A percentile compares a stretch with the other conserved stretches of the same genome.
These are phyloP conservation scores for Colletotrichum chlorophyti DNA, from an alignment of 2,329 filamentous ascomycete species.

Conservation along the genomic window DNA sequence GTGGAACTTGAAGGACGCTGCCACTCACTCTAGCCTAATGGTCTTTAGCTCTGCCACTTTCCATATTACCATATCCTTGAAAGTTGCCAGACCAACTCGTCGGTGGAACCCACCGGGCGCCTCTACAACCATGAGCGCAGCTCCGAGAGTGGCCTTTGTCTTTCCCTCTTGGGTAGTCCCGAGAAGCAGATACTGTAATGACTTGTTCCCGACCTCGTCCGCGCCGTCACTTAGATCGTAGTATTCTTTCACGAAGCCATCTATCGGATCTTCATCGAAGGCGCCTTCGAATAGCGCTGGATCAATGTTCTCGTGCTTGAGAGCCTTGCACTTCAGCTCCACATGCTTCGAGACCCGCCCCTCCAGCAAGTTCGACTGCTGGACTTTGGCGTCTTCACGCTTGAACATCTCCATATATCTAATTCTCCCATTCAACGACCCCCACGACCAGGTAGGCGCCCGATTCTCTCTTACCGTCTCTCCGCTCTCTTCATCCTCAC, in stretches of 20 bases:
- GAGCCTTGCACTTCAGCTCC: not conserved
- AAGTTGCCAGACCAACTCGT: not conserved
- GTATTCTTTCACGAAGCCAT: not conserved
- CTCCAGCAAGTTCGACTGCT: not conserved
- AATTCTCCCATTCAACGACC: conserved; percentile 5
- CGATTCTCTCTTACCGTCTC: not conserved
- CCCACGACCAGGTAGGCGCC: conserved; percentile 26
- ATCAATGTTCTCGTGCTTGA: not conserved
- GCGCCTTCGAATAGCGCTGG: not conserved
- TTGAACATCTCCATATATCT: not conserved
- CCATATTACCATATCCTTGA: not conserved
- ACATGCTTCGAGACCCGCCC: not conserved
- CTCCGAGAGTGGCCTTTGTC: not conserved
- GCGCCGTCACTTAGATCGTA: not conserved
- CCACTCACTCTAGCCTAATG: not conserved
- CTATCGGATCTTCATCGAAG: not conserved
- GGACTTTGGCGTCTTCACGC: not conserved
- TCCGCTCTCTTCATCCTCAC: not conserved
- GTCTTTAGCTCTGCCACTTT: not conserved
- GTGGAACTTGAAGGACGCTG: too few species aligned
- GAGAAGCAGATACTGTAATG: not conserved
- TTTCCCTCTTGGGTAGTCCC: not conserved
- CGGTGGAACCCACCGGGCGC: not conserved
- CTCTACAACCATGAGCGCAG: conserved; percentile 3
- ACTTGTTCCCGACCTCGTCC: not conserved